Evolutionary conservation across 1,284 basidiomycete species (phyloP).

Genomic region (Mycena sp.): DNA sequence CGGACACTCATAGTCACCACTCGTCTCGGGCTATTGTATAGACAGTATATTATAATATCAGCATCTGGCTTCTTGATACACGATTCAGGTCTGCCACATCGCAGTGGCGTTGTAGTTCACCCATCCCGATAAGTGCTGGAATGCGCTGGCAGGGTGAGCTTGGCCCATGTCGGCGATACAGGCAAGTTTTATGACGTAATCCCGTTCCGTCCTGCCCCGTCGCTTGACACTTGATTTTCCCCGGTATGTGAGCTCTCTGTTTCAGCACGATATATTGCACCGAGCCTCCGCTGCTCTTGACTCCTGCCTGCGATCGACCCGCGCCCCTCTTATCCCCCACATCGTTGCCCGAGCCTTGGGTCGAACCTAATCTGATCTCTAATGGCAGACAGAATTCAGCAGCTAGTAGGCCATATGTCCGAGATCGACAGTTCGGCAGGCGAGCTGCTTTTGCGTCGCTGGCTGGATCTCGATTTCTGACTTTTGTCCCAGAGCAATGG

Average conservation of each 20-base stretch:
- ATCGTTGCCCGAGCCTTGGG: too few species aligned
- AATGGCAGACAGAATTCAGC: conserved; percentile 65
- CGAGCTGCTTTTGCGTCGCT: conserved; percentile 38
- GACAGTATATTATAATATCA: conserved; percentile 11
- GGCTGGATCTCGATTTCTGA: conserved; percentile 34
- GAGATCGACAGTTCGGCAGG: conserved; percentile 52
- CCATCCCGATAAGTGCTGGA: too few species aligned
- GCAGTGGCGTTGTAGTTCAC: background rate
- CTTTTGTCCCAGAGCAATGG: conserved; percentile 71
- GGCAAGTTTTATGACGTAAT: too few species aligned
- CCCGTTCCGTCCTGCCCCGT: too few species aligned
- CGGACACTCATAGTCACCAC: conserved; percentile 18
- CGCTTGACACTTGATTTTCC: background rate
- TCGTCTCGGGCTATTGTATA: conserved; percentile 12
- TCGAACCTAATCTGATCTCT: conserved; percentile 1
- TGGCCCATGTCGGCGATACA: too few species aligned
- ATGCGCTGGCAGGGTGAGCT: too few species aligned
- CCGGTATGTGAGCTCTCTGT: background rate
- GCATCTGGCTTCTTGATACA: background rate
- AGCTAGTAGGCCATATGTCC: conserved; percentile 52
- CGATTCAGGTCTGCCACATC: background rate
- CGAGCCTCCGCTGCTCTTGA: background rate
- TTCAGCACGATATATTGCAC: background rate
- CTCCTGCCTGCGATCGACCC: conserved; percentile 1
- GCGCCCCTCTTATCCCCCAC: background rate